These are phyloP conservation scores for Cyberlindnera bimundalis DNA, from an alignment of 805 yeast species.

Conservation along the genomic window DNA sequence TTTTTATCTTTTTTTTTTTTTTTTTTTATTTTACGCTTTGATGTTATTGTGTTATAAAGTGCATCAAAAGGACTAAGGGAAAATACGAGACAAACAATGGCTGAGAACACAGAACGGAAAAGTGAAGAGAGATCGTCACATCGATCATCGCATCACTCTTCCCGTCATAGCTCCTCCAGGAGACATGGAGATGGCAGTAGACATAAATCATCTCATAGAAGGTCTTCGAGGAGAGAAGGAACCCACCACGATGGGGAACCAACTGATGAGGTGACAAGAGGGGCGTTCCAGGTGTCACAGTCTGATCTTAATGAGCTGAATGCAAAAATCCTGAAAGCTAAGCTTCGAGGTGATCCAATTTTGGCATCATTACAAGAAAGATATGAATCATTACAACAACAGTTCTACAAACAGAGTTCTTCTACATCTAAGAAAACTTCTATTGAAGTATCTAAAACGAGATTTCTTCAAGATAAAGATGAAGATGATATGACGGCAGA, in stretches of 20 bases:
- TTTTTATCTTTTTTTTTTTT: neutral
- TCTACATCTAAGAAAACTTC: no score
- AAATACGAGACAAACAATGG: neutral
- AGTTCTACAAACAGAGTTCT: slow-evolving; percentile 10
- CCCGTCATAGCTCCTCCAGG: no score
- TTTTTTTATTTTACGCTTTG: neutral
- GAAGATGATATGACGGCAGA: slow-evolving; percentile 36
- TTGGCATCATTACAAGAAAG: slow-evolving; percentile 24
- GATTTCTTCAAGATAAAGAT: slow-evolving; percentile 5
- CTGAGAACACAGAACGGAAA: neutral
- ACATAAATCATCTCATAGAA: neutral
- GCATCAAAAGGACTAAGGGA: no score
- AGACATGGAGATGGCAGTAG: neutral
- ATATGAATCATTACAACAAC: slow-evolving; percentile 16
- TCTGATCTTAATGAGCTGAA: slow-evolving; percentile 30
- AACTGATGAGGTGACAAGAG: no score
- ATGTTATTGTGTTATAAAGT: neutral
- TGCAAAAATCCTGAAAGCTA: slow-evolving; percentile 34
- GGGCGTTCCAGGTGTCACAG: neutral
- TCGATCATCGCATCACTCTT: neutral
- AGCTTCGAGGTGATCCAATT: slow-evolving; percentile 25
- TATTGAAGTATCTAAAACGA: slow-evolving; percentile 5
- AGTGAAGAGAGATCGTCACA: neutral
- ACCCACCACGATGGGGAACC: no score
- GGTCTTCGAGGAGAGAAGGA: no score